Base-by-base conservation (phyloP, 2,329 filamentous ascomycete species). In the Diaporthe vexans region DNA sequence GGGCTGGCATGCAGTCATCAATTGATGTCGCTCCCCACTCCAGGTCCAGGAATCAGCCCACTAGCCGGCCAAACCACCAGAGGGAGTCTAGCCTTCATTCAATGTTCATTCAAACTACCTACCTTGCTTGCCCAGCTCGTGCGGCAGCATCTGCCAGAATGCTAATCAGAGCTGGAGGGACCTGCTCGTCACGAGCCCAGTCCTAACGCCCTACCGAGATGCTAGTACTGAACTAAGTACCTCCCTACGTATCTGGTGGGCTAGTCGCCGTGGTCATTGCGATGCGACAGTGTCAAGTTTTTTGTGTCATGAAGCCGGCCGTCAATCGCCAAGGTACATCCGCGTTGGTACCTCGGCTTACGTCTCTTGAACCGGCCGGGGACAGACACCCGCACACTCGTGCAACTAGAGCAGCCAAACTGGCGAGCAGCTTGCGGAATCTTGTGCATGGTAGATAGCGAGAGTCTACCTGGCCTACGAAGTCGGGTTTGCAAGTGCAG, bases 281-380 rank as follows among this genome's bases (percentile, higher is more conserved):
- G 29, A 54, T 68, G 63, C 48, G 63, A 68, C 48, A 68, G 63
- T 68, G 63, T 68, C 63, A 68, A 68, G 48, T 40, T 68, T 51
- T 13, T 13, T 54, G 63, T 68, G 63, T 68, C 63, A 68, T 68
- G 63, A 54, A 68, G 63, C n/a, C 46, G 33, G 52, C 29, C 48
- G n/a, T 52, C 43, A 43, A 24, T 67, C 29, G 61, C 46, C n/a
- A 33, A 24, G 61, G 43, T 67, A 67, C 61, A 67, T 68, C 48
- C 21, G 33, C 40, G 63, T 46, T 40, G 29, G 63, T 46, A 68
- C 63, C 63, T 68, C 63, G 63, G 63, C 63, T 54, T 54, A 54
- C 33, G 63, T 40, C 48, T 54, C 21, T 35, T 21, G n/a, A 37
- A 40, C 29, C 63, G 48, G 17, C 17, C 8, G 9, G 61, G 10